phyloP scores from a whole-genome alignment of 768 basidiomycete genomes.

The Tulasnella sp. region DNA sequence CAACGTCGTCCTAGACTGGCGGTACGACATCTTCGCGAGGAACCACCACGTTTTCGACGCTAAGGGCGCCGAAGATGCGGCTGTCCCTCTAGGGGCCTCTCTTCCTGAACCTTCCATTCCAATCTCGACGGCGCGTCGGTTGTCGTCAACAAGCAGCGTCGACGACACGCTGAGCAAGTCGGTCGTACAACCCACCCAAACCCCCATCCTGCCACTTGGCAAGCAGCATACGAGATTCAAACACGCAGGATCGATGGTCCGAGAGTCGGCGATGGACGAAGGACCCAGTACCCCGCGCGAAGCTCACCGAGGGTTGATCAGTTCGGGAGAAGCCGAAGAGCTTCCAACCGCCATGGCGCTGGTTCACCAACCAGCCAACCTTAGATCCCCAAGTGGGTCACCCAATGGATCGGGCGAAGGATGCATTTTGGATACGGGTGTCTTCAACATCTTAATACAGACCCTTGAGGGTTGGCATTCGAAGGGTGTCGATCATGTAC shows the following conservation, averaged over 20 bases:
- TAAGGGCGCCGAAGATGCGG: neutral
- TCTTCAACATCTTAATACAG: constrained; percentile 13
- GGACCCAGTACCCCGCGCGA: neutral
- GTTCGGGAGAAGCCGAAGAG: neutral
- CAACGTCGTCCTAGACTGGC: constrained; percentile 11
- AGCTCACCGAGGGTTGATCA: neutral
- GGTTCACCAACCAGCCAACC: neutral
- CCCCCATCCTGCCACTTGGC: too few species aligned
- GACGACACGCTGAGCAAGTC: too few species aligned
- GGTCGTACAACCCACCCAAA: too few species aligned
- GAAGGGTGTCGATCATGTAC: constrained; percentile 1
- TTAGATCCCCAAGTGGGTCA: neutral
- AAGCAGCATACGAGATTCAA: too few species aligned
- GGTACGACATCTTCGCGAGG: constrained; percentile 15
- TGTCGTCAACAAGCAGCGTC: neutral
- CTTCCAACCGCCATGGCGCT: neutral
- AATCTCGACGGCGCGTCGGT: neutral
- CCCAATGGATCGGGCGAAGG: neutral
- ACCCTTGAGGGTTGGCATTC: constrained; percentile 7
- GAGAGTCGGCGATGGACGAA: neutral
- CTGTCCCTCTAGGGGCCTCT: neutral
- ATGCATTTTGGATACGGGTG: neutral
- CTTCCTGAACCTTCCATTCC: neutral
- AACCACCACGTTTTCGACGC: neutral
- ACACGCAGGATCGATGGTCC: neutral